Evolutionary conservation across 179 eudicot species (phyloP).

Genomic region (Beta lomatogona): DNA sequence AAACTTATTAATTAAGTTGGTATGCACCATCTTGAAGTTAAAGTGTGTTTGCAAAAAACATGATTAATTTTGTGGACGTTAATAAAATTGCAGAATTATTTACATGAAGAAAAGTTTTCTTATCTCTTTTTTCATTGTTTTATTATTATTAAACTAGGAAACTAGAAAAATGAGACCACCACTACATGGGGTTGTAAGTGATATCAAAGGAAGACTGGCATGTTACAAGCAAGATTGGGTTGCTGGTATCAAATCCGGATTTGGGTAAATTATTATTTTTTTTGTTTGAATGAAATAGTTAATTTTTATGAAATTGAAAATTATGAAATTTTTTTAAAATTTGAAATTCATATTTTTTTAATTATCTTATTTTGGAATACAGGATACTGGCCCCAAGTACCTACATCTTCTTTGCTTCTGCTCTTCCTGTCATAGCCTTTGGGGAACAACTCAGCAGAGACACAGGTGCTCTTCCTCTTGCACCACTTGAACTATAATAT

Average conservation of each 20-base stretch:
- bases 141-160: neutral
- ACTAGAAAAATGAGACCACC: conserved; percentile 37
- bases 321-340: neutral
- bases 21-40: neutral
- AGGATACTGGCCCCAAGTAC: conserved; percentile 56
- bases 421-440: conserved; percentile 57
- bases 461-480: conserved; percentile 39
- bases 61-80: neutral
- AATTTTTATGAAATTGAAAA: neutral
- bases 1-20: neutral
- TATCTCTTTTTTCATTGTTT: neutral
- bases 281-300: neutral
- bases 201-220: conserved; percentile 50
- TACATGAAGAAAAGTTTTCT: neutral
- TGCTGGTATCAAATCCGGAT: conserved; percentile 55
- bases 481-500: neutral
- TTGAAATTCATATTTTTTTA: neutral
- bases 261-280: conserved; percentile 38
- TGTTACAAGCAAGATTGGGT: conserved; percentile 73
- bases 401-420: conserved; percentile 60
- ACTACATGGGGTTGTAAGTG: conserved; percentile 45
- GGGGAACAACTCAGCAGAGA: conserved; percentile 58
- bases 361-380: neutral
- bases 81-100: neutral
- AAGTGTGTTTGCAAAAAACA: too few relatives aligned